phyloP scores from a whole-genome alignment of 805 yeast genomes.

The Cyberlindnera sargentensis region DNA sequence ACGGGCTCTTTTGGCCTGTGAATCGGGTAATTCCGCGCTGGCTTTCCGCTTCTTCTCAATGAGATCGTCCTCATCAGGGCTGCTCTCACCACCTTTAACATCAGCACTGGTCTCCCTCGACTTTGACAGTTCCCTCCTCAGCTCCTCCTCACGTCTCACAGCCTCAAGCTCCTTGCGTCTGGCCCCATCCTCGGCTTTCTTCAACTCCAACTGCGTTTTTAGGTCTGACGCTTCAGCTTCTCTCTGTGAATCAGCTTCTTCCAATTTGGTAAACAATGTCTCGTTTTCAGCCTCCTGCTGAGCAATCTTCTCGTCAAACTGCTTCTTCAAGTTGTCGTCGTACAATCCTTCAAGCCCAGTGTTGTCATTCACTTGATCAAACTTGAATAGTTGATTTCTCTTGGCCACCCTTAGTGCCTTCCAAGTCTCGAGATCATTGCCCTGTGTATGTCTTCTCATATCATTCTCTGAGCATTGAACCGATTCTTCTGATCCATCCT shows the following conservation, averaged over 20 bases:
- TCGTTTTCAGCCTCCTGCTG: conserved; percentile 9
- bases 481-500: conserved; percentile 4
- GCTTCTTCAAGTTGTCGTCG: conserved; percentile 19
- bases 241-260: conserved; percentile 15
- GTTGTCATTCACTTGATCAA: conserved; percentile 28
- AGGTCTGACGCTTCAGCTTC: conserved; percentile 7
- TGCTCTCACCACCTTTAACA: neutral
- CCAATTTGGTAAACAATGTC: conserved; percentile 11
- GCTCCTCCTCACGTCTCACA: conserved; percentile 2
- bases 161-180: neutral
- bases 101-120: neutral
- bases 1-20: conserved; percentile 12
- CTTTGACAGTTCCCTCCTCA: neutral
- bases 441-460: conserved; percentile 1
- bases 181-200: conserved; percentile 5
- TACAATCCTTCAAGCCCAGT: conserved; percentile 35
- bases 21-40: conserved; percentile 14
- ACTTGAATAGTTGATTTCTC: conserved; percentile 29
- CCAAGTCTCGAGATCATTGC: conserved; percentile 30
- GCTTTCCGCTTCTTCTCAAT: conserved; percentile 17
- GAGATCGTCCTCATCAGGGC: conserved; percentile 2
- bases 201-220: conserved; percentile 8
- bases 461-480: conserved; percentile 1
- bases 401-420: conserved; percentile 36
- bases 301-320: conserved; percentile 6